phyloP scores from a whole-genome alignment of 371 early-diverging fungal genomes.

The Mycotypha africana region DNA sequence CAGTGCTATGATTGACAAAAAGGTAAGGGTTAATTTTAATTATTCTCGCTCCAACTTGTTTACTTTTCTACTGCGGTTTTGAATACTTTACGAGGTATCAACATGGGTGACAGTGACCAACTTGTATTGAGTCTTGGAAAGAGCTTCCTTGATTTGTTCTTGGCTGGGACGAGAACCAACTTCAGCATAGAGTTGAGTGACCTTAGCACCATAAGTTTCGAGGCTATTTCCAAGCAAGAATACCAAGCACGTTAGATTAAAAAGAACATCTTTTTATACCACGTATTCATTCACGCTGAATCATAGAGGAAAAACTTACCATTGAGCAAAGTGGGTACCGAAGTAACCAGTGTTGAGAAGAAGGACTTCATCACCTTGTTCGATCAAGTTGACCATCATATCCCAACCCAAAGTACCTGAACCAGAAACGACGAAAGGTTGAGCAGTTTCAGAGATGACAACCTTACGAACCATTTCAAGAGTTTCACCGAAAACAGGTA shows the following conservation, averaged over 20 bases:
- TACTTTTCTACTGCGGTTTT: too few relatives aligned
- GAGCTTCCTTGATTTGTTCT: constrained; percentile 44
- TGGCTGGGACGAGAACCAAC: constrained; percentile 65
- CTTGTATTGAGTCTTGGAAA: constrained; percentile 64
- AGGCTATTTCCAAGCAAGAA: constrained; percentile 24
- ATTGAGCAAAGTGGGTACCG: constrained; percentile 93
- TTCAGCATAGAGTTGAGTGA: constrained; percentile 64
- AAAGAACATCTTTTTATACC: too few relatives aligned
- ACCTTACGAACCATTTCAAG: constrained; percentile 83
- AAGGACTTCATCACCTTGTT: constrained; percentile 85
- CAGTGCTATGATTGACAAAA: constrained; percentile 43
- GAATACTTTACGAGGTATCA: constrained; percentile 74
- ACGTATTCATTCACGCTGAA: too few relatives aligned
- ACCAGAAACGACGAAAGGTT: constrained; percentile 93
- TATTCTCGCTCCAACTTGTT: neutral
- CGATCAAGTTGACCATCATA: constrained; percentile 87
- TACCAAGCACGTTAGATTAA: too few relatives aligned
- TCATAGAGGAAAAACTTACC: constrained; percentile 39
- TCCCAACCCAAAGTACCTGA: constrained; percentile 96
- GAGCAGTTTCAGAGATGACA: constrained; percentile 75
- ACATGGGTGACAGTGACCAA: constrained; percentile 90
- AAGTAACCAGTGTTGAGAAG: constrained; percentile 93
- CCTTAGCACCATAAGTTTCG: constrained; percentile 85
- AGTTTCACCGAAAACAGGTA: constrained; percentile 80
- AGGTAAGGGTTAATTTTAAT: neutral